Base-by-base conservation (phyloP, 2,329 filamentous ascomycete species). In the Calonectria hawksworthii region DNA sequence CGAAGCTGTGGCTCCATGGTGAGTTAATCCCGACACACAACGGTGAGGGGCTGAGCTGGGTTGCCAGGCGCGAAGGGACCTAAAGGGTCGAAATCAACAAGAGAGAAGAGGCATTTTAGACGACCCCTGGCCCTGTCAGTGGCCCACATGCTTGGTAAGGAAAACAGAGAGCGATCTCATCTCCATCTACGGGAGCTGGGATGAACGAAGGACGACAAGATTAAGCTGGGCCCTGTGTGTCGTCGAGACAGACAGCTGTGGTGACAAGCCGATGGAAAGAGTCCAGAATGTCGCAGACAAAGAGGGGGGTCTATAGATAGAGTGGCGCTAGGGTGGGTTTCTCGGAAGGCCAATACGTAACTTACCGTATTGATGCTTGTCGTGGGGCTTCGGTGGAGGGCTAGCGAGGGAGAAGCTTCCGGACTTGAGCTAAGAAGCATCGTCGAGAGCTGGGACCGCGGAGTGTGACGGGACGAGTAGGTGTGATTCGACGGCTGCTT, bases 121-220 rank as follows among this genome's bases (percentile, higher is more conserved):
- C 21, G 68, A 50, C 28, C 54, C 68, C 65, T 66, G 70, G 51
- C 41, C 65, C 34, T 70, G 64, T 64, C 66, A 61, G 64, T 38
- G 69, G 73, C 41, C 73, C 73, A 75, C 69, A 72, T 52, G 44
- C 52, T 64, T 38, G 68, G 70, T 56, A 74, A 67, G 72, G 74
- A 72, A 69, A 64, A 28, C 51, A 26, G 63, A 71, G 59, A 75
- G 59, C 76, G 79, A 81, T 80, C 79, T 76, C 59, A 70, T 73
- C 75, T 59, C 75, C 71, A 75, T 77, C 51, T 67, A 61, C 72
- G 69, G 70, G 74, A 76, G 72, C 68, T 72, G 74, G 76, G 77
- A 74, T 75, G 70, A 67, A 68, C 52, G 66, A 71, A 70, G 76
- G 72, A 70, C 64, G 61, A 75, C 67, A 73, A 74, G 71, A 79